These are phyloP conservation scores for Lepidium sativum DNA, from an alignment of 345 rosid species.

Conservation along the genomic window DNA sequence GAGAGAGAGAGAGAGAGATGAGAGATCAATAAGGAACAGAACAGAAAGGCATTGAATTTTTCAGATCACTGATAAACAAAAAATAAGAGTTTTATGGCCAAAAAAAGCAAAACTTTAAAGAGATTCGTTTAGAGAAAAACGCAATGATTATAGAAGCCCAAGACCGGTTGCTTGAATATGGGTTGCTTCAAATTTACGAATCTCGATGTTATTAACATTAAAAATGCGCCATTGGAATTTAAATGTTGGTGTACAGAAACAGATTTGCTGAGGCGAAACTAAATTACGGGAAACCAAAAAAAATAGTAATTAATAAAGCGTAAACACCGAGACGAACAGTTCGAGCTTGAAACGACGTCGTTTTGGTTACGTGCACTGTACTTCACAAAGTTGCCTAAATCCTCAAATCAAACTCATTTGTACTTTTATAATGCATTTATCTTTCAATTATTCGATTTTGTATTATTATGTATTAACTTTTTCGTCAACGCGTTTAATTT, in stretches of 20 bases:
- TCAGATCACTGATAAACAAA: not conserved
- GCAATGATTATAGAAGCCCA: slow-evolving; percentile 25
- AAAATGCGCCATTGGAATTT: slow-evolving; percentile 3
- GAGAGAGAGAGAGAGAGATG: too few relatives aligned
- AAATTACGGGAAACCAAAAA: not conserved
- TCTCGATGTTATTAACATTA: not conserved
- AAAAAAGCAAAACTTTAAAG: not conserved
- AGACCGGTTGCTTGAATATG: slow-evolving; percentile 4
- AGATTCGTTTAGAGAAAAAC: not conserved
- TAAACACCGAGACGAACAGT: too few relatives aligned
- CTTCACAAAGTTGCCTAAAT: not conserved
- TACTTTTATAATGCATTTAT: not conserved
- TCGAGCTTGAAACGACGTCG: not conserved
- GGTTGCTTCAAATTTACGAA: slow-evolving; percentile 21
- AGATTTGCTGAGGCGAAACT: not conserved
- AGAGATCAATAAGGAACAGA: slow-evolving; percentile 14
- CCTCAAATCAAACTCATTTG: not conserved
- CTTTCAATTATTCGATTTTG: not conserved
- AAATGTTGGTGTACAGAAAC: not conserved
- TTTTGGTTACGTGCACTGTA: not conserved
- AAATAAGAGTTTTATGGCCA: not conserved
- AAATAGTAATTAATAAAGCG: too few relatives aligned
- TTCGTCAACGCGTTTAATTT: too few relatives aligned
- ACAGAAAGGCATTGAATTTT: slow-evolving; percentile 37
- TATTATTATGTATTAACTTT: too few relatives aligned